Base-by-base conservation (phyloP, 352 stramenopile genomes). In the Peronospora destructor region DNA sequence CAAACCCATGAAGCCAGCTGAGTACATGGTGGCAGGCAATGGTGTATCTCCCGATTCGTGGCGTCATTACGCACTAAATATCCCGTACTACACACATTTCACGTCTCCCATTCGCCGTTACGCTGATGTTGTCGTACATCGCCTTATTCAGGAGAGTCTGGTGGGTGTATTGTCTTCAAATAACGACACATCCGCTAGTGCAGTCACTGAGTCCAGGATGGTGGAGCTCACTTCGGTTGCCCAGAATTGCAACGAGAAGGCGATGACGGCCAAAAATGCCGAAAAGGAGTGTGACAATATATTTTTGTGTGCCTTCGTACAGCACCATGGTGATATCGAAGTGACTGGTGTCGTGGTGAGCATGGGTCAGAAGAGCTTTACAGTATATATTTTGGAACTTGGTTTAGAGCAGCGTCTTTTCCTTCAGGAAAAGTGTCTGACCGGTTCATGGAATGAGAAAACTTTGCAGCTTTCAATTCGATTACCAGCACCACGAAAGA, bases 1-100 rank as follows among this genome's bases (percentile, higher is more conserved):
- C 45, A 91, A 89, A 43, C 93, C 93, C 0, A 98, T 98, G 92
- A 85, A 91, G 59, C 87, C 87, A 9, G 96, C 96, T 6, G 76
- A 96, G 55, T 99, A 99, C 56, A 62, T 90, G 37, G 74, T 94
- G 4, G 87, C 88, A 3, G 92, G 92, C 4, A 81, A 84, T 39
- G 68, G 68, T 7, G 64, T 77, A 23, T 67, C 65, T n/a, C 55
- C 71, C 0, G 71, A 78, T 13, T 76, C 81, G 6, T 98, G 92
- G 89, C 65, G 80, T 10, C 96, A 99, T 69, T 99, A 97, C 60
- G 96, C 92, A 6, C 66, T 98, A 23, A 97, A 98, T 53, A 97
- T 98, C 50, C 93, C 92, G 7, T 98, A 97, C 71, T 98, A 98
- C 60, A 98, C 95, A 19, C 95, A 98, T 60, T 98, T 98, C 53